phyloP scores from a whole-genome alignment of 148 eudicot genomes.

The Cornus florida region DNA sequence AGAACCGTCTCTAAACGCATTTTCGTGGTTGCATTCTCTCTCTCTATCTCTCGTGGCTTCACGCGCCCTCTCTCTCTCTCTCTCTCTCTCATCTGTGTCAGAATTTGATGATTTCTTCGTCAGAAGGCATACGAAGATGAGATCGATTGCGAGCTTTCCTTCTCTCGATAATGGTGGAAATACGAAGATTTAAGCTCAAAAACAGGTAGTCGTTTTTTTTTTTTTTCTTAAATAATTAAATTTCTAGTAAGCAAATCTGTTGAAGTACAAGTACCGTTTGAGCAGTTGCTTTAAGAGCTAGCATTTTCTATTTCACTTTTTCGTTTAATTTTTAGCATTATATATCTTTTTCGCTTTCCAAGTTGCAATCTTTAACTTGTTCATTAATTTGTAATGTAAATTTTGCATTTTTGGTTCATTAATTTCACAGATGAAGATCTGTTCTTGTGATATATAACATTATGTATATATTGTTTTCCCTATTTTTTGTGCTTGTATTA shows the following conservation, averaged over 20 bases:
- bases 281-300: neutral
- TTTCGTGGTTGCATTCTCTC: neutral
- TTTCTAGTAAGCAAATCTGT: neutral
- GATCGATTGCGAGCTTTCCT: neutral
- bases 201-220: neutral
- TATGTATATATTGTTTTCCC: neutral
- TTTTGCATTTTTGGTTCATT: neutral
- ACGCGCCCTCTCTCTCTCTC: slow-evolving; percentile 6
- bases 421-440: slow-evolving; percentile 9
- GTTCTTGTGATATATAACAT: neutral
- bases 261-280: neutral
- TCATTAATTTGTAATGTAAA: neutral
- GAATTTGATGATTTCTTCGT: slow-evolving; percentile 8
- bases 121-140: neutral
- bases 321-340: neutral
- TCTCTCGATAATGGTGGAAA: neutral
- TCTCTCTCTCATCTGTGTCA: neutral
- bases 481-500: neutral
- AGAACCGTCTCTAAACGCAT: no score
- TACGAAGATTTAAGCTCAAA: neutral
- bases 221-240: neutral
- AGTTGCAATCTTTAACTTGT: neutral
- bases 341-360: neutral
- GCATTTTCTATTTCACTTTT: neutral
- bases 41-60: slow-evolving; percentile 8